Conservation (phyloP, 2,329 filamentous ascomycete genomes). For the Cercospora sojina region DNA sequence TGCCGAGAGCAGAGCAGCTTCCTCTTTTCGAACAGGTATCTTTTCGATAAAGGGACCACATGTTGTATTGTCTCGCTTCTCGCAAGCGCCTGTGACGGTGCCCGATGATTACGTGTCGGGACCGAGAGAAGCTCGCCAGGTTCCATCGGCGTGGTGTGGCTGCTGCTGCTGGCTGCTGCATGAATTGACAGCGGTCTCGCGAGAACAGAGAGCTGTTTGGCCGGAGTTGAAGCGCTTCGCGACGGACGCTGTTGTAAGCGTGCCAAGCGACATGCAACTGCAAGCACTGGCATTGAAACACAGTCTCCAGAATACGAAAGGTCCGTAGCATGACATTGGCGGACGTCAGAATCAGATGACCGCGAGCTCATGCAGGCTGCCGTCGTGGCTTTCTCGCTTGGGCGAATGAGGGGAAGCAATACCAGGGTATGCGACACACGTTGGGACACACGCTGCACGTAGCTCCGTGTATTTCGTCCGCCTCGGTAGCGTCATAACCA, state of each 20-base stretch:
- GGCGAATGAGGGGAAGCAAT: constrained; percentile 24
- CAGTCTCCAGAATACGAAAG: constrained; percentile 8
- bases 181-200: constrained; percentile 5
- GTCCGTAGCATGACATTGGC: constrained; percentile 32
- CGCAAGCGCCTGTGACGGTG: neutral
- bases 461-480: neutral
- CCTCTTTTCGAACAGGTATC: neutral
- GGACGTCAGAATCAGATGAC: constrained; percentile 25
- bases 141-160: constrained; percentile 1
- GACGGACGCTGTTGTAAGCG: constrained; percentile 17
- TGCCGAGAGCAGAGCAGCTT: constrained; percentile 9
- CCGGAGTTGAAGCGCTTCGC: constrained; percentile 12
- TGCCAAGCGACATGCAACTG: constrained; percentile 23
- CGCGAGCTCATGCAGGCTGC: constrained; percentile 23
- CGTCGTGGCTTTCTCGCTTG: constrained; percentile 24
- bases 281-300: constrained; percentile 20
- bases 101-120: constrained; percentile 1
- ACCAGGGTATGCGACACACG: constrained; percentile 12
- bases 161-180: neutral
- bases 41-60: neutral
- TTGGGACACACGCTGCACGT: constrained; percentile 2
- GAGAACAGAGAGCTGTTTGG: neutral
- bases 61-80: neutral
- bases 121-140: neutral
- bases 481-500: neutral